Percentiles rank a stretch among this genome's conserved stretches.
Evolutionary conservation across 305 asterid species (phyloP).

Genomic region (Ajuga reptans): DNA sequence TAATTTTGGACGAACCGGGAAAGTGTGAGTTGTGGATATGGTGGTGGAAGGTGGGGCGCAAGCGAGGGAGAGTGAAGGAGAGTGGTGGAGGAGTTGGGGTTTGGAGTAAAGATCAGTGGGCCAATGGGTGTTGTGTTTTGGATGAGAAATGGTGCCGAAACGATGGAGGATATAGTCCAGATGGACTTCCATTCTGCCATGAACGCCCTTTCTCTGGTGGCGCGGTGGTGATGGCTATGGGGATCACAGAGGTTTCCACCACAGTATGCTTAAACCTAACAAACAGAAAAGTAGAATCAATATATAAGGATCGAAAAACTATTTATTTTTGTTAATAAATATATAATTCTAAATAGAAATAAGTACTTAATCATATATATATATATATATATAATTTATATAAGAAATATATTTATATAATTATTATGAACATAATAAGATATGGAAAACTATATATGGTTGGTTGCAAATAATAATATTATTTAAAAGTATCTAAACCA

Average conservation of each 20-base stretch:
- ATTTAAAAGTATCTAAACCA: too few relatives aligned
- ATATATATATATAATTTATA: too few relatives aligned
- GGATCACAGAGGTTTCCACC: neutral
- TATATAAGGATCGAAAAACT: too few relatives aligned
- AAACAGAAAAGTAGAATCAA: neutral
- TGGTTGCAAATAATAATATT: too few relatives aligned
- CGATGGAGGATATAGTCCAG: conserved; percentile 41
- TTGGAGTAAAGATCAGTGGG: conserved; percentile 47
- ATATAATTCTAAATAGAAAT: too few relatives aligned
- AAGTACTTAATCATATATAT: too few relatives aligned
- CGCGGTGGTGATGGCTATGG: neutral
- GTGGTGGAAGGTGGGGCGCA: conserved; percentile 50
- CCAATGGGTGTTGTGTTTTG: conserved; percentile 30
- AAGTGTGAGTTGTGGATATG: conserved; percentile 33
- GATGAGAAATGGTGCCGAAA: conserved; percentile 41
- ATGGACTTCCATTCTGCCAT: conserved; percentile 56
- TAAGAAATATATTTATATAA: too few relatives aligned
- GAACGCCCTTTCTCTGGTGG: conserved; percentile 33
- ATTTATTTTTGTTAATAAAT: too few relatives aligned
- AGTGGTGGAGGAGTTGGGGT: conserved; percentile 24
- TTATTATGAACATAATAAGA: too few relatives aligned
- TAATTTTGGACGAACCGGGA: conserved; percentile 36
- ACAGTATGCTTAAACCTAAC: neutral
- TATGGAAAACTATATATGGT: too few relatives aligned
- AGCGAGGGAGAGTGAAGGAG: conserved; percentile 38